Evolutionary conservation across 164 flowering plant genomes (phyloP), one percentile per base, ranked within the genome.

Genomic region (Vitis labrusca): DNA sequence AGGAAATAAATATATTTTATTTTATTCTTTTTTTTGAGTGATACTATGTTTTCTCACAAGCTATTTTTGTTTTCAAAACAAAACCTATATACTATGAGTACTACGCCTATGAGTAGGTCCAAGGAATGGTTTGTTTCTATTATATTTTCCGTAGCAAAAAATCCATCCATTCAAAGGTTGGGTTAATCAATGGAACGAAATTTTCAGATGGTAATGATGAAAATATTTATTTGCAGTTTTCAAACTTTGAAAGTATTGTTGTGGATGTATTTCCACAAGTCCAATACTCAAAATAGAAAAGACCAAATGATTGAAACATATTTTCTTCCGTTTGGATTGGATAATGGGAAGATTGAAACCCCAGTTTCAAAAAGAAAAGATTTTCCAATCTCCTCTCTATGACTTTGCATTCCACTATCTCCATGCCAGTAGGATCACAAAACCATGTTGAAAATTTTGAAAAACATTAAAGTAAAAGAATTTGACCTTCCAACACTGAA

Each of bases 401-500:
- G 66, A 60, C 70, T 74, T 65, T 59, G 19, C 72, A 48, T 16
- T 68, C 2, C 10, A 27, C 56, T 16, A 60, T 54, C 32, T 57
- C 37, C 72, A 64, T 63, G 71, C 75, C 73, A 69, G 65, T 70
- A 11, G 62, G 48, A 65, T 55, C 44, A 37, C 5, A 48, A 67
- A 69, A 66, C 61, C 65, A 70, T 52, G 66, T 65, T 47, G 57
- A 66, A n/a, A 17, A 49, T 30, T 6, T 14, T 37, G 50, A 63
- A 58, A 49, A 59, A 37, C 73, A 50, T 9, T 59, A 67, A 73
- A 66, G 77, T 30, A 58, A 77, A 48, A 57, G 64, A 59, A 76
- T 72, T 77, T 67, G 82, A 76, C 85, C 74, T 77, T 77, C 55
- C 59, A 55, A 67, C 57, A 69, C 14, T 54, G 65, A 71, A 77